Base-by-base conservation (phyloP, 768 basidiomycete genomes). In the Boletus reticuloceps region DNA sequence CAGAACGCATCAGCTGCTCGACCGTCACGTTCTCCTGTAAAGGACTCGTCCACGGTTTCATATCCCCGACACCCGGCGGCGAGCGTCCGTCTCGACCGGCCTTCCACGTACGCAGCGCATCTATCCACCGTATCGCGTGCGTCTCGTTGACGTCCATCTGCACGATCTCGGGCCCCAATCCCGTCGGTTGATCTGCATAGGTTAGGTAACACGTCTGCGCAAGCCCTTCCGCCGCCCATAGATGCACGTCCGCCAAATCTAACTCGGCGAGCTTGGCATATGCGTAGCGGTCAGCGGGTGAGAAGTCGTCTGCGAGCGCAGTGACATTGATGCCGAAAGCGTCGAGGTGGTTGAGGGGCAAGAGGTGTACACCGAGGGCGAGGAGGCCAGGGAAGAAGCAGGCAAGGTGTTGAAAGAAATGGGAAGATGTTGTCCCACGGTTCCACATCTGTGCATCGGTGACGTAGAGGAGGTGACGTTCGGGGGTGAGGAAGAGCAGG, bases 321-420 rank as follows among this genome's bases (percentile, higher is more conserved):
- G 67, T 61, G 16, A 76, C 63, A 55, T 80, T 71, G 52, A 86
- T 77, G 5, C 79, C 81, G 12, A 81, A 62, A 2, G 72, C 60
- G 19, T 74, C 68, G 9, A 85, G 76, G 49, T 80, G 67, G 56
- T 86, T 74, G 42, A 86, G 73, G 6, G 82, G 82, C 29, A 89
- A 77, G 8, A 79, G 80, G 60, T 86, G 79, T 5, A 72, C 86
- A 16, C 89, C 89, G 3, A 91, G 79, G 7, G 88, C 87, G 25
- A 91, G 75, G 11, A 90, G 76, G 6, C 89, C 89, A 1, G 88
- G 88, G 51, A 89, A 77, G 74, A 90, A 91, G 68, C 89, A 90
- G 1, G 88, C 80, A 19, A 91, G 74, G 62, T 91, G 89, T 60
- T 91, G 86, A 56, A 89, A 81, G 12, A 59, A 58, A 60, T 85